phyloP scores from a whole-genome alignment of 208 protist genomes.

The Leishmania aethiopica region DNA sequence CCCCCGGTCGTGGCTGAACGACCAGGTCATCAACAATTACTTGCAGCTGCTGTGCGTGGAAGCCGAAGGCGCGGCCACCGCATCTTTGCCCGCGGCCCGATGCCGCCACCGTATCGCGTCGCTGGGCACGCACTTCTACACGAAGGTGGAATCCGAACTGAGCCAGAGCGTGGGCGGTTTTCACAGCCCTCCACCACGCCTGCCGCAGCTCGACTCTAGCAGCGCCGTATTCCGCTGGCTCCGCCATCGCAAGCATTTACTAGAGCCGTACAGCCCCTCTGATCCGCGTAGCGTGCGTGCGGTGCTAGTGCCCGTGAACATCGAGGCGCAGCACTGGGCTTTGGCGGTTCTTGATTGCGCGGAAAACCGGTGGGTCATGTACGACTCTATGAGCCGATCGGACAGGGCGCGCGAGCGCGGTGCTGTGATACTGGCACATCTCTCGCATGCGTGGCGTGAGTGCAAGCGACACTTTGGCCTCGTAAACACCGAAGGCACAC shows the following conservation, averaged over 20 bases:
- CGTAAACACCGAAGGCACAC: not conserved
- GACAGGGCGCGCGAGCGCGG: slow-evolving; percentile 22
- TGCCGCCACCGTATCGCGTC: slow-evolving; percentile 37
- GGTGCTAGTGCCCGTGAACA: slow-evolving; percentile 78
- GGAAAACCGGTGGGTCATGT: slow-evolving; percentile 45
- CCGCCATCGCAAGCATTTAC: slow-evolving; percentile 47
- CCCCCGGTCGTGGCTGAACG: slow-evolving; percentile 68
- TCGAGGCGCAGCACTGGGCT: slow-evolving; percentile 74
- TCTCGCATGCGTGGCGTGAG: slow-evolving; percentile 52
- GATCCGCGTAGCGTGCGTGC: slow-evolving; percentile 35
- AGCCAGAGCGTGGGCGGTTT: not conserved
- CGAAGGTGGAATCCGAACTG: slow-evolving; percentile 67
- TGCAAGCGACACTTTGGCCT: slow-evolving; percentile 33
- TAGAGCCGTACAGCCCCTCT: slow-evolving; percentile 38
- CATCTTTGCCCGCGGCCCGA: not conserved
- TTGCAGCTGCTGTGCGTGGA: slow-evolving; percentile 64
- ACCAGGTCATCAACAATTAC: slow-evolving; percentile 88
- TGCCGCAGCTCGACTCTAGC: slow-evolving; percentile 33
- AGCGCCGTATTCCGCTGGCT: slow-evolving; percentile 77
- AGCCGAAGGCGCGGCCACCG: not conserved
- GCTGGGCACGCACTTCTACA: slow-evolving; percentile 83
- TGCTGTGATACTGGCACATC: slow-evolving; percentile 28
- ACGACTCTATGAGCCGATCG: slow-evolving; percentile 67
- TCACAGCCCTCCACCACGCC: not conserved
- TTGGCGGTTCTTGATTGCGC: slow-evolving; percentile 66